These are phyloP conservation scores for Geum urbanum DNA, from an alignment of 306 rosid species.

Conservation along the genomic window DNA sequence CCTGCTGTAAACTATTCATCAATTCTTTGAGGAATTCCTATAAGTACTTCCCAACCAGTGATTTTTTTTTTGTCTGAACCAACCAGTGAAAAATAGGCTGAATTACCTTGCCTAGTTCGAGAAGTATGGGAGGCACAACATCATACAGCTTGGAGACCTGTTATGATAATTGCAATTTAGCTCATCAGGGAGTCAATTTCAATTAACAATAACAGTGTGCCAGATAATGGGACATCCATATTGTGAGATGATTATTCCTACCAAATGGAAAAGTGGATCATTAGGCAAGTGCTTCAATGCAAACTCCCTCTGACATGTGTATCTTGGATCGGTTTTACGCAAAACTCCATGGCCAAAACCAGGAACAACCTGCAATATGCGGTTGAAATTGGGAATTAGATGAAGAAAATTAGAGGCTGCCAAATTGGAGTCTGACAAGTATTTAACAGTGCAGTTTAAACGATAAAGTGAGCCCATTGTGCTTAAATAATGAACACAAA, in stretches of 20 bases:
- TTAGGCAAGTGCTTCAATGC: slow-evolving; percentile 95
- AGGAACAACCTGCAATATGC: slow-evolving; percentile 74
- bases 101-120: slow-evolving; percentile 84
- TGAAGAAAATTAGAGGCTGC: background rate
- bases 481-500: background rate
- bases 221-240: slow-evolving; percentile 11
- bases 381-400: slow-evolving; percentile 9
- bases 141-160: slow-evolving; percentile 96
- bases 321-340: slow-evolving; percentile 98
- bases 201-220: slow-evolving; percentile 10
- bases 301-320: slow-evolving; percentile 94
- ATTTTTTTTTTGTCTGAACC: background rate
- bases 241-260: slow-evolving; percentile 28
- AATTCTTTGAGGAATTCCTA: background rate
- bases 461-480: background rate
- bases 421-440: background rate
- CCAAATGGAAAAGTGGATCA: slow-evolving; percentile 93
- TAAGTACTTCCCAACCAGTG: background rate
- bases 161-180: slow-evolving; percentile 31
- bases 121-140: slow-evolving; percentile 88
- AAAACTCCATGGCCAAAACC: slow-evolving; percentile 98
- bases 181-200: slow-evolving; percentile 16
- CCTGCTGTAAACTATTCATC: background rate
- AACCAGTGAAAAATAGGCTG: slow-evolving; percentile 10
- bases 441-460: background rate